These are phyloP conservation scores for Capronia americana DNA, from an alignment of 2,329 filamentous ascomycete species.

Conservation along the genomic window DNA sequence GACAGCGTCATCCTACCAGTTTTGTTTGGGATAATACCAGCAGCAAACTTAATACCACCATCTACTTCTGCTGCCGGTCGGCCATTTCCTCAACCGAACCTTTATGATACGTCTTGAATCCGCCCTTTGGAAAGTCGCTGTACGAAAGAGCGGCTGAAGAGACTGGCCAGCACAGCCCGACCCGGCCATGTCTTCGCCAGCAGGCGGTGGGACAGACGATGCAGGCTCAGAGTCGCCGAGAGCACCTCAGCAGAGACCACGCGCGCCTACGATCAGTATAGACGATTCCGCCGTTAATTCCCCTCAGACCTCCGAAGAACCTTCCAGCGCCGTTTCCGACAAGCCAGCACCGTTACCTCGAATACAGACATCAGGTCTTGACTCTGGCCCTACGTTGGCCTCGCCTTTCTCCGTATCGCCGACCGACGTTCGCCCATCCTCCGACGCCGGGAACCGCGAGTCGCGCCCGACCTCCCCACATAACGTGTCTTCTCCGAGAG, in stretches of 20 bases:
- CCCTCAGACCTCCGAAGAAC: conserved; percentile 19
- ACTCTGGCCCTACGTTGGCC: conserved; percentile 44
- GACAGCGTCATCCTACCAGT: conserved; percentile 13
- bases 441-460: conserved; percentile 65
- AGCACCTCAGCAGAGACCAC: conserved; percentile 29
- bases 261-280: conserved; percentile 63
- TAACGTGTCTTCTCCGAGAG: conserved; percentile 68
- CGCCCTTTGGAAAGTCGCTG: conserved; percentile 1
- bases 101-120: conserved; percentile 7
- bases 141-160: conserved; percentile 9
- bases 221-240: conserved; percentile 27
- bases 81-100: background rate
- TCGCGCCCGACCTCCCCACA: conserved; percentile 71
- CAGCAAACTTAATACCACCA: conserved; percentile 19
- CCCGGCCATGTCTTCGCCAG: conserved; percentile 25
- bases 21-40: conserved; percentile 11
- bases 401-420: conserved; percentile 48
- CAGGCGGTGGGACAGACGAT: conserved; percentile 12
- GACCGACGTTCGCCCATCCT: conserved; percentile 59
- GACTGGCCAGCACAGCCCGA: conserved; percentile 1
- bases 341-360: conserved; percentile 47
- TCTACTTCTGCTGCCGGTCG: conserved; percentile 20
- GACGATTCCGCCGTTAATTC: conserved; percentile 57
- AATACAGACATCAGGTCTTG: conserved; percentile 47
- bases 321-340: conserved; percentile 38